Base-by-base conservation (phyloP, 78 protist genomes). In the Carpediemonas membranifera region DNA sequence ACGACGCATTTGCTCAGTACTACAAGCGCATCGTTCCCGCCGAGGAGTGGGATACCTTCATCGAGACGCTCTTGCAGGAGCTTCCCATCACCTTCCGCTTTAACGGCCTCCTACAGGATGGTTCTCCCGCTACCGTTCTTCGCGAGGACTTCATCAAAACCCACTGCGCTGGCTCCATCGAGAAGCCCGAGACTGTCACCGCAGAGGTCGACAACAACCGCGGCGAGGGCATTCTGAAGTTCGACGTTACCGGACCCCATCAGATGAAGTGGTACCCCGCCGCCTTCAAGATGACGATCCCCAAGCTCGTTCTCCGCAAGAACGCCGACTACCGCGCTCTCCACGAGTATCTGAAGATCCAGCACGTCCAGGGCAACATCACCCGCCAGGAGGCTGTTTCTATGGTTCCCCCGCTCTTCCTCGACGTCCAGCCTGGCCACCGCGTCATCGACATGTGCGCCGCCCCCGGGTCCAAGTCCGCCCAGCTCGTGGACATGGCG, bases 381-480 rank as follows among this genome's bases (percentile, higher is more conserved):
- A 24, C 30, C 18, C 74, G 83, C 13, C 89, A 85, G 28, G 89
- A 85, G 33, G 77, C 56, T 1, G 89, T 77, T 33, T 58, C 74
- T 36, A 77, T 79, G 79, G 14, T 85, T 39, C 89, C 85, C 3
- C 79, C 80, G 9, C 55, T 72, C 13, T 58, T 74, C 55, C 31
- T 76, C 51, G 73, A 47, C 59, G 55, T 68, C 11, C 30, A 76
- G 54, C 72, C 75, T 9, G 62, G 61, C 21, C 68, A 67, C 13
- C n/a, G 44, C 33, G 87, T 92, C 16, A 69, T 92, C 5, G 98
- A 95, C 84, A 82, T 92, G 92, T 93, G 98, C 71, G 98, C 99
- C 39, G 97, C 98, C 0, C 98, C 99, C 7, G 98, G 98, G 16
- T 80, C 90, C 51, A 94, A 94, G 84, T 92, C 98, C 21, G 78